Base-by-base conservation (phyloP, 2,329 filamentous ascomycete species). In the Dothidotthia symphoricarpi region DNA sequence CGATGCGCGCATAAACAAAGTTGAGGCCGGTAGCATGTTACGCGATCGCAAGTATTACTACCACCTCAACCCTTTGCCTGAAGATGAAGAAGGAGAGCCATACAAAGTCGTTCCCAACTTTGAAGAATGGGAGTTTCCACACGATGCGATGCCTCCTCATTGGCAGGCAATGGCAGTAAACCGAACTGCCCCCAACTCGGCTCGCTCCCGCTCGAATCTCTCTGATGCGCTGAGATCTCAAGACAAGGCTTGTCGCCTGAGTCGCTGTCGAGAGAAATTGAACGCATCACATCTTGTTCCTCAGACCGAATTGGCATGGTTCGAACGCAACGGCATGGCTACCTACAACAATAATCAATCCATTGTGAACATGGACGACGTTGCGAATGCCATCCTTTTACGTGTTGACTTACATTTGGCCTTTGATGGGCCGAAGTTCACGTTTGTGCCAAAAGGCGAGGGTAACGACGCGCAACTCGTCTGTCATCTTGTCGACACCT, bases 401-500 rank as follows among this genome's bases (percentile, higher is more conserved):
- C 45, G 45, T 15, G 31, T 36, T 16, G 42, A 51, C 29, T 37
- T 51, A 10, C 47, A 53, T 36, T 42, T 41, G 15, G 39, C 36
- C 24, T 53, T 53, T 31, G 48, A 53, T 38, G 39, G 34, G 31
- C 24, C 24, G 22, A 34, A 36, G 13, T 35, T 51, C 33, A 40
- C 35, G 28, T 51, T 51, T 14, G 37, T 45, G 12, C 48, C 47
- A 11, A 53, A 51, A 34, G 36, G 34, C 5, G 30, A 30, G 26
- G 16, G 13, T 12, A 26, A 44, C 22, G 30, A 27, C 37, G 30
- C 40, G 32, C 33, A 30, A 15, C 34, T 44, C 8, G 33, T 31
- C 19, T 17, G 22, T 16, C 36, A 40, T 17, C 11, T 44, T 22
- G n/a, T 28, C 16, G 28, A 31, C 10, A 27, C 16, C 16, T 36